Evolutionary conservation across 805 yeast species (phyloP), one percentile per base, ranked within the genome.

Genomic region (Candida maesae): DNA sequence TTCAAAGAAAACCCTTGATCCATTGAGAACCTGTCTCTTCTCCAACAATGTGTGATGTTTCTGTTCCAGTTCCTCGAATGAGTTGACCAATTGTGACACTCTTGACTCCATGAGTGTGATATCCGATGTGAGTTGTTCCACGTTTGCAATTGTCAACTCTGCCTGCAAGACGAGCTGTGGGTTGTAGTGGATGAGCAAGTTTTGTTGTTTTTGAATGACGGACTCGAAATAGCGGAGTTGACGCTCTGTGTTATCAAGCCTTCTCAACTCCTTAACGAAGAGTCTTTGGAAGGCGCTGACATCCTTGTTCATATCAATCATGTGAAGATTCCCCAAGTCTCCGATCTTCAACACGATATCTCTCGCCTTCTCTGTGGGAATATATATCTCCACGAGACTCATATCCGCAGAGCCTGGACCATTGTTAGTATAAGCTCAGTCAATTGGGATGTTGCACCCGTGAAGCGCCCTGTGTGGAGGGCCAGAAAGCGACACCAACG

Each of bases 301-400:
- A 47, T 80, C 78, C 39, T 79, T 66, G 64, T 93, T 93, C 67
- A 87, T 71, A 63, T 93, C 99, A 38, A 95, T 71, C 62, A 93
- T 88, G 58, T 95, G 96, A 20, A 93, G 76, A 45, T 79, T 68
- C 19, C 95, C 95, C 59, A 87, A 69, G 50, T 86, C 88, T 5
- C 99, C 99, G 27, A 93, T 68, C 20, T 86, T 78, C 43, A 87
- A 77, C n/a, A 89, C 82, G 28, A 88, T 78, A 45, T 89, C 95
- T 48, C 97, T 72, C 7, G 95, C 78, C 33, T 85, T 81, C 65
- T 93, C 99, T 20, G 86, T 80, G 8, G 98, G 91, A 45, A 93
- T 79, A 63, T 87, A 91, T 52, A 93, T 71, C 68, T 93, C 96
- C 39, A 91, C 84, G 54, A 90, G 76, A 36, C 95, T 79, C 98